Percentiles rank a stretch among this genome's conserved stretches.
phyloP scores from a whole-genome alignment of 2,329 filamentous ascomycete genomes.

The Diaporthe longicolla region DNA sequence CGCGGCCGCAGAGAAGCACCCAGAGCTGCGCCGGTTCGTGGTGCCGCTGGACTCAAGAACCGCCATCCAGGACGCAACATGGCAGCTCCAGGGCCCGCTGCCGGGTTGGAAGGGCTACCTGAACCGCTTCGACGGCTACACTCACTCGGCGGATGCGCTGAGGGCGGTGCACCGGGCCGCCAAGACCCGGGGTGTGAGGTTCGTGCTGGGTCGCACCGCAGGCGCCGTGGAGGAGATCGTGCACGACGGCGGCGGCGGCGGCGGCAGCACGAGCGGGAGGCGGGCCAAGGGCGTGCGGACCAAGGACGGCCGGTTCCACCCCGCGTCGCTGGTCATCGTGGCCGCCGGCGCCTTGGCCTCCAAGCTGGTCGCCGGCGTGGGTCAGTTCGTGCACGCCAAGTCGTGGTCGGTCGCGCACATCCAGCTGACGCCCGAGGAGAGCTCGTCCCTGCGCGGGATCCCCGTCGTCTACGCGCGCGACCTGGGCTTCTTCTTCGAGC shows the following conservation, averaged over 20 bases:
- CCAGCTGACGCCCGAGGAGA: constrained; percentile 68
- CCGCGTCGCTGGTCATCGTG: constrained; percentile 61
- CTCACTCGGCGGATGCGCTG: constrained; percentile 67
- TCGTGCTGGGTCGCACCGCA: constrained; percentile 16
- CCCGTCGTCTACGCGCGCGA: constrained; percentile 74
- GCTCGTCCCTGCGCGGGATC: constrained; percentile 66
- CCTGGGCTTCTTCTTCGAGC: constrained; percentile 76
- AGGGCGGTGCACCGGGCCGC: constrained; percentile 60
- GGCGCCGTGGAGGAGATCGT: constrained; percentile 55
- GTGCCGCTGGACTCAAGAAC: constrained; percentile 11
- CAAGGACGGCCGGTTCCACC: constrained; percentile 46
- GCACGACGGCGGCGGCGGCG: constrained; percentile 49
- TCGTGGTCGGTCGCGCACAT: constrained; percentile 73
- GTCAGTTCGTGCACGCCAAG: constrained; percentile 66
- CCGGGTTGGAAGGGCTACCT: constrained; percentile 71
- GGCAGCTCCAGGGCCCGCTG: constrained; percentile 64
- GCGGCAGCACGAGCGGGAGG: neutral
- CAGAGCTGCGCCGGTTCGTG: constrained; percentile 13
- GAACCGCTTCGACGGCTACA: constrained; percentile 70
- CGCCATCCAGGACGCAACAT: constrained; percentile 59
- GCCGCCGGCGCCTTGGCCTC: constrained; percentile 66
- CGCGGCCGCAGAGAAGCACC: constrained; percentile 7
- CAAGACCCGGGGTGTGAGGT: constrained; percentile 35
- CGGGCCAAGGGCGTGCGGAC: constrained; percentile 49
- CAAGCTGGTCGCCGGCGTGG: constrained; percentile 62